Conservation (phyloP, 2,329 filamentous ascomycete species). For the Chalaropsis ovoidea region DNA sequence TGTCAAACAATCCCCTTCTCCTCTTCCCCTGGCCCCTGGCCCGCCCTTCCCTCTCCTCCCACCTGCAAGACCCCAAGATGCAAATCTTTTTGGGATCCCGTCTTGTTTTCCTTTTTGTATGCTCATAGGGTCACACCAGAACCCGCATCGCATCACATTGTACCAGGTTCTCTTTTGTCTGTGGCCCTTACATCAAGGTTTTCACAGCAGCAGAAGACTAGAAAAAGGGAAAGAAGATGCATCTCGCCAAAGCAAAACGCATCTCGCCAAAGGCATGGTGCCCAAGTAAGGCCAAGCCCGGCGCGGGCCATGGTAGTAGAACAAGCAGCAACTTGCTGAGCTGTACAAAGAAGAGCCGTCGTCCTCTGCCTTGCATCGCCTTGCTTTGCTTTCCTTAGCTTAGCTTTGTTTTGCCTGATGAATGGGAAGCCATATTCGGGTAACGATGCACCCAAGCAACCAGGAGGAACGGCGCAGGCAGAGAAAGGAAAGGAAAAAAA, state of each 20-base stretch:
- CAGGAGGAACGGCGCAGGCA: neutral
- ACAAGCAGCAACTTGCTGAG: too few relatives aligned
- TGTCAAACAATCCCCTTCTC: neutral
- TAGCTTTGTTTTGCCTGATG: neutral
- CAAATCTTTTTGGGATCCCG: conserved; percentile 7
- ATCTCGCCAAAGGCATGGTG: neutral
- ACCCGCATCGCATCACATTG: conserved; percentile 2
- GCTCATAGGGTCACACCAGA: neutral
- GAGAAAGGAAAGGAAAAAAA: neutral
- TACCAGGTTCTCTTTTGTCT: neutral
- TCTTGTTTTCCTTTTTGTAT: conserved; percentile 10
- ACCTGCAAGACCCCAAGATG: neutral
- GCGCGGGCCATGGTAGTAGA: too few relatives aligned
- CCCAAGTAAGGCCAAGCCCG: neutral
- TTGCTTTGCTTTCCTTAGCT: neutral
- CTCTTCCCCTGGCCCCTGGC: conserved; percentile 10
- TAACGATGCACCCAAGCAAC: neutral
- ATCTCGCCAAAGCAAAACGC: neutral
- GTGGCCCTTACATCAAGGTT: conserved; percentile 1
- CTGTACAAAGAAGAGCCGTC: neutral
- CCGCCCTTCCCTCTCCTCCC: neutral
- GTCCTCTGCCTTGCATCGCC: neutral
- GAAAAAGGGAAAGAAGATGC: neutral
- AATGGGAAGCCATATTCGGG: neutral
- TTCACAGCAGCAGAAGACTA: neutral